phyloP scores from a whole-genome alignment of 305 asterid species.

The Fraxinus latifolia region DNA sequence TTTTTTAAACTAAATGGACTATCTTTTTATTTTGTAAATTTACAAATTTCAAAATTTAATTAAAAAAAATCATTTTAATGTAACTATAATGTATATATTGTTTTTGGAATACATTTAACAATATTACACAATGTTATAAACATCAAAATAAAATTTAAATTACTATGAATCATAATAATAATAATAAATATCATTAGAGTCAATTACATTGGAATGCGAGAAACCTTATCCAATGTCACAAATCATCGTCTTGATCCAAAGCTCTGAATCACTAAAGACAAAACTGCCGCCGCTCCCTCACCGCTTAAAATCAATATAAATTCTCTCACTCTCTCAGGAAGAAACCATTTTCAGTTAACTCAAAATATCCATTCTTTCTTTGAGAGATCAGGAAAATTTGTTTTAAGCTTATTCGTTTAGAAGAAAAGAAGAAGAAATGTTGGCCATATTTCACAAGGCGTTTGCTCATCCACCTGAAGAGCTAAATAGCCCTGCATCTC shows the following conservation, averaged over 20 bases:
- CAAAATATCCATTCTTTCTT: background rate
- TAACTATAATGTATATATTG: too few relatives aligned
- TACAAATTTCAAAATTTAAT: too few relatives aligned
- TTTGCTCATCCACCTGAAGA: conserved; percentile 79
- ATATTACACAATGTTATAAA: too few relatives aligned
- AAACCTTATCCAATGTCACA: conserved; percentile 32
- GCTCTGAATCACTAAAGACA: background rate
- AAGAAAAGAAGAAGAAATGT: conserved; percentile 31
- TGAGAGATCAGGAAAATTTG: background rate
- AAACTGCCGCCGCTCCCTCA: background rate
- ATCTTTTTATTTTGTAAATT: background rate
- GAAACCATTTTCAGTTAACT: background rate
- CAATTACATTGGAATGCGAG: background rate
- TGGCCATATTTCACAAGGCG: conserved; percentile 75
- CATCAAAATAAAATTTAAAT: too few relatives aligned
- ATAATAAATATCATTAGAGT: too few relatives aligned
- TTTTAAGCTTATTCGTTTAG: background rate
- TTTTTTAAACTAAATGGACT: too few relatives aligned
- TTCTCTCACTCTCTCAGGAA: background rate
- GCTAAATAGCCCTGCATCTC: conserved; percentile 68
- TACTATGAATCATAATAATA: background rate
- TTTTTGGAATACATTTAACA: too few relatives aligned
- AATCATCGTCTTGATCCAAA: conserved; percentile 15
- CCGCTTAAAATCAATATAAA: background rate
- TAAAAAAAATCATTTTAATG: too few relatives aligned